Evolutionary conservation across 805 yeast species (phyloP).

Genomic region (Teunomyces lycoperdinae): DNA sequence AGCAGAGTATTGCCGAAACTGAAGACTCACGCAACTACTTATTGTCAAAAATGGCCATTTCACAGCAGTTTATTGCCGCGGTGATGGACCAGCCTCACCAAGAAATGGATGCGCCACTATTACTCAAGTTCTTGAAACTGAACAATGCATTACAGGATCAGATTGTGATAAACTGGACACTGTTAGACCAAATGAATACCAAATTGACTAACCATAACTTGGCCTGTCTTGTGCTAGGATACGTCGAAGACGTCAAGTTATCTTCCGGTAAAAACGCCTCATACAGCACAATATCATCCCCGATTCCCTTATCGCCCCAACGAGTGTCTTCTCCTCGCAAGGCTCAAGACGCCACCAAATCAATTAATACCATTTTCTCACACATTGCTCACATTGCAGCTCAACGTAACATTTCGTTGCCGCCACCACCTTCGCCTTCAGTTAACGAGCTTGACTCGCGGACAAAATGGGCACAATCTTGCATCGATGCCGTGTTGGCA

Average conservation of each 20-base stretch:
- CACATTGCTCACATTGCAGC: constrained; percentile 48
- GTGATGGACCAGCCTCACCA: constrained; percentile 51
- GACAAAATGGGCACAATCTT: constrained; percentile 36
- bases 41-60: constrained; percentile 25
- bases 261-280: constrained; percentile 10
- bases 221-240: constrained; percentile 46
- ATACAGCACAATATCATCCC: constrained; percentile 5
- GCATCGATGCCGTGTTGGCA: constrained; percentile 34
- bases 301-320: constrained; percentile 10
- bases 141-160: constrained; percentile 31
- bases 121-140: constrained; percentile 32
- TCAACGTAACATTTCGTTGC: constrained; percentile 39
- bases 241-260: constrained; percentile 41
- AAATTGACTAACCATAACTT: constrained; percentile 41
- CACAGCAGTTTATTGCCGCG: constrained; percentile 30
- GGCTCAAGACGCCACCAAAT: constrained; percentile 10
- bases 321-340: constrained; percentile 2
- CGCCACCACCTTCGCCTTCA: constrained; percentile 24
- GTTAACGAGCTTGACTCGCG: constrained; percentile 21
- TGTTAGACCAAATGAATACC: constrained; percentile 25
- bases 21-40: constrained; percentile 30
- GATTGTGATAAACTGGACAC: constrained; percentile 18
- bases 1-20: constrained; percentile 27
- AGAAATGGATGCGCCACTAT: constrained; percentile 44
- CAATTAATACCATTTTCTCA: constrained; percentile 45